Evolutionary conservation across 176 grass and related monocot genomes (phyloP).

Genomic region (Lolium rigidum): DNA sequence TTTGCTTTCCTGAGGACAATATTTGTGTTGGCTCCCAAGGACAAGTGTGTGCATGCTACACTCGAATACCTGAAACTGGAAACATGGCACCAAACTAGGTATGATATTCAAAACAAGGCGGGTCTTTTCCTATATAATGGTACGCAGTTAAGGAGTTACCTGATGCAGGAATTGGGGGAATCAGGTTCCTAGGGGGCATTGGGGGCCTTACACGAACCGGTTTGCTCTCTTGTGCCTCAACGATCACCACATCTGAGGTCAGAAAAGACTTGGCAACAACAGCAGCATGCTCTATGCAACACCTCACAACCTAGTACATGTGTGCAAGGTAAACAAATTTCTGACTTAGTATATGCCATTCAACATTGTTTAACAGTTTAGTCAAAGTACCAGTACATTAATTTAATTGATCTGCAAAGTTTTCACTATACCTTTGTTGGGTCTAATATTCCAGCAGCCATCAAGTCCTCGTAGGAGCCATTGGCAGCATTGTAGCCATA

Average conservation of each 20-base stretch:
- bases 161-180: conserved; percentile 60
- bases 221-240: conserved; percentile 69
- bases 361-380: conserved; percentile 7
- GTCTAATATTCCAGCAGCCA: conserved; percentile 85
- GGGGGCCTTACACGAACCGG: conserved; percentile 57
- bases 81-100: conserved; percentile 27
- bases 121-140: neutral
- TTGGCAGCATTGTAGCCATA: conserved; percentile 98
- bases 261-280: conserved; percentile 88
- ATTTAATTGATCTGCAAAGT: neutral
- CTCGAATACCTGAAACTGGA: conserved; percentile 65
- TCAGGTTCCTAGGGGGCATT: conserved; percentile 62
- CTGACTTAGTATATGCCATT: conserved; percentile 11
- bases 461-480: conserved; percentile 76
- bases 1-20: neutral
- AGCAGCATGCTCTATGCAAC: conserved; percentile 90
- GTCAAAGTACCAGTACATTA: neutral
- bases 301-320: conserved; percentile 77
- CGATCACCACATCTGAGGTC: conserved; percentile 82
- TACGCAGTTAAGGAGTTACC: conserved; percentile 30
- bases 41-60: conserved; percentile 30
- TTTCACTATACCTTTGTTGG: conserved; percentile 76
- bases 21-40: neutral
- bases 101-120: conserved; percentile 17
- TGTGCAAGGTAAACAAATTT: conserved; percentile 9